Evolutionary conservation across 2,329 filamentous ascomycete species (phyloP), one percentile per base, ranked within the genome.

Genomic region (Ophiocordyceps camponoti-saundersi): DNA sequence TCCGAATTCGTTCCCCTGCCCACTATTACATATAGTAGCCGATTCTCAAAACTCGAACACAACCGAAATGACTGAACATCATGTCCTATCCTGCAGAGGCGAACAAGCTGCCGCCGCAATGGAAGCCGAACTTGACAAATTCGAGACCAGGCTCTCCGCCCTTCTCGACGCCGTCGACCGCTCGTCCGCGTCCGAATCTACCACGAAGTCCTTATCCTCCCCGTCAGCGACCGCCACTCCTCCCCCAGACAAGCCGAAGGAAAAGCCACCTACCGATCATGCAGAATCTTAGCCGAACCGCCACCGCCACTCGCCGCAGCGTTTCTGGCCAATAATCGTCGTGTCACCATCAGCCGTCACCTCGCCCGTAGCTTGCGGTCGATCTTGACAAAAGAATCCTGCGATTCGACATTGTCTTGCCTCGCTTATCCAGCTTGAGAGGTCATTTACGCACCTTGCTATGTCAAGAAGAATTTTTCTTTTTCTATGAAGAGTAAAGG

Each of bases 101-200:
- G 75, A 79, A 50, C 68, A 73, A 53, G 63, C 73, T 4, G 74
- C 74, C 41, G 56, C 67, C 12, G 65, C 65, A 29, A 66, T 79
- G 18, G 75, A 79, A 55, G 62, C 67, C 2, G 72, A 71, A 52
- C 64, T 79, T 45, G 63, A 65, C 10, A 68, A 55, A 32, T 64
- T 79, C 20, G 73, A 78, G 58, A 64, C 61, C 54, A 75, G 69
- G 56, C 65, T 79, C n/a, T 73, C 77, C 50, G 66, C 65, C 49
- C 61, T 79, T 21, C 63, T 79, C 21, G 70, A 68, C 16, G 66
- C 67, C 22, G 61, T 75, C 44, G 72, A 71, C 48, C 55, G 52
- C 16, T 26, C 46, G 34, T 40, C 43, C 15, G 30, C 30, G 5
- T 32, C 30, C 13, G 44, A 48, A 12, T 51, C 46, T 23, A 49